Evolutionary conservation across 192 early-diverging fungal genomes (phyloP).

Genomic region (Coemansia sp.): DNA sequence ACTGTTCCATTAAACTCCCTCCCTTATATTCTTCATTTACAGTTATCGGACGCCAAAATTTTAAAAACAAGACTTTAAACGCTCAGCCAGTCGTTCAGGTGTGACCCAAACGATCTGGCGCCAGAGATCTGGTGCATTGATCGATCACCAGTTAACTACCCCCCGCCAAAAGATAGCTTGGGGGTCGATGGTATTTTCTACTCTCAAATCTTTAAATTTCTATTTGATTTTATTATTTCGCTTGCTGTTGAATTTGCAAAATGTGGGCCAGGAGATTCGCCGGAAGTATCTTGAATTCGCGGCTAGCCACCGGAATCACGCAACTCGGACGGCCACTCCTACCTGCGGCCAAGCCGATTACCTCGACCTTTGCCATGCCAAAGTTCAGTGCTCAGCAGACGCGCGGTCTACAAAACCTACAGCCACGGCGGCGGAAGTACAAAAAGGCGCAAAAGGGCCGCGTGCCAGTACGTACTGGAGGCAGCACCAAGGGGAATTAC

Average conservation of each 20-base stretch:
- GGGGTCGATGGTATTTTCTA: background rate
- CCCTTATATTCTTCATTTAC: conserved; percentile 1
- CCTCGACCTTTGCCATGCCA: background rate
- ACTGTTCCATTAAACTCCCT: background rate
- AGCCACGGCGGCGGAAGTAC: conserved; percentile 76
- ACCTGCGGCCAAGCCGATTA: conserved; percentile 1
- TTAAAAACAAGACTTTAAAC: background rate
- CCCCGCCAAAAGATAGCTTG: background rate
- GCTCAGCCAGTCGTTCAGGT: background rate
- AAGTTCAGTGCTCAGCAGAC: conserved; percentile 15
- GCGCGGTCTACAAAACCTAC: conserved; percentile 67
- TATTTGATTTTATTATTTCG: conserved; percentile 8
- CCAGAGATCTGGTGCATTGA: background rate
- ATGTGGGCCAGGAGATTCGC: conserved; percentile 48
- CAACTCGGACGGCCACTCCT: background rate
- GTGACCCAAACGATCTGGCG: background rate
- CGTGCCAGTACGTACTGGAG: conserved; percentile 76
- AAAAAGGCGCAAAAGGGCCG: conserved; percentile 92
- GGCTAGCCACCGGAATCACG: conserved; percentile 3
- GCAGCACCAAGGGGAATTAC: conserved; percentile 83
- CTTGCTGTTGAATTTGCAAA: background rate
- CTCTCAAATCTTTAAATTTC: background rate
- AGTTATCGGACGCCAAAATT: background rate
- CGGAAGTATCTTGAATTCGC: conserved; percentile 27
- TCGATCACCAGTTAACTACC: background rate